A percentile compares a stretch with the other conserved stretches of the same genome.
Conservation (phyloP, 1,284 basidiomycete species). For the Ceratobasidium papillatum region DNA sequence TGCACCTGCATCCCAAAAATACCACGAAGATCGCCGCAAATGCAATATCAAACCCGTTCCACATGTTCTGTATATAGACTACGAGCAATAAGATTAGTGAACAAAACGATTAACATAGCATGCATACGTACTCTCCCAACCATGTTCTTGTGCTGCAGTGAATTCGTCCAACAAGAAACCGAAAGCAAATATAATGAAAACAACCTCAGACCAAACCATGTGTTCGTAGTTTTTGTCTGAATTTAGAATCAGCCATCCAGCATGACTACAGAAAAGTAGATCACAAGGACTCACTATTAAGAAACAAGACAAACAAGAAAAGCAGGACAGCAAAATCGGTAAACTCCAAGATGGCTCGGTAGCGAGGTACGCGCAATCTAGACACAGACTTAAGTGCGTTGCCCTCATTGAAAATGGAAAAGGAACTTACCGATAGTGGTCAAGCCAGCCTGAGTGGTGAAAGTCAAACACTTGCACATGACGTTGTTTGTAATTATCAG, state of each 20-base stretch:
- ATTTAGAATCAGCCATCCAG: slow-evolving; percentile 11
- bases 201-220: slow-evolving; percentile 68
- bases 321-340: slow-evolving; percentile 75
- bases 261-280: background rate
- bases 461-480: slow-evolving; percentile 79
- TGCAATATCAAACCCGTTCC: slow-evolving; percentile 86
- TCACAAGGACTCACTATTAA: slow-evolving; percentile 63
- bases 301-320: slow-evolving; percentile 74
- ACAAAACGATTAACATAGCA: background rate
- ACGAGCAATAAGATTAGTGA: slow-evolving; percentile 38
- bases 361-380: slow-evolving; percentile 82
- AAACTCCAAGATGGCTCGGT: slow-evolving; percentile 81
- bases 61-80: slow-evolving; percentile 85
- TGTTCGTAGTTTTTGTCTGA: slow-evolving; percentile 65
- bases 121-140: slow-evolving; percentile 76
- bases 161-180: slow-evolving; percentile 86
- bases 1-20: slow-evolving; percentile 72
- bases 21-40: slow-evolving; percentile 77
- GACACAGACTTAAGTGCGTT: slow-evolving; percentile 15
- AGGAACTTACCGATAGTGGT: slow-evolving; percentile 72
- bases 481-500: slow-evolving; percentile 85
- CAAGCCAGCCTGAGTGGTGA: slow-evolving; percentile 76
- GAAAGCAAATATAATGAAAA: slow-evolving; percentile 77
- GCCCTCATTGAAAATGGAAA: background rate
- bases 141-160: slow-evolving; percentile 80